Evolutionary conservation across 805 yeast genomes (phyloP).

Genomic region (Millerago galiae): DNA sequence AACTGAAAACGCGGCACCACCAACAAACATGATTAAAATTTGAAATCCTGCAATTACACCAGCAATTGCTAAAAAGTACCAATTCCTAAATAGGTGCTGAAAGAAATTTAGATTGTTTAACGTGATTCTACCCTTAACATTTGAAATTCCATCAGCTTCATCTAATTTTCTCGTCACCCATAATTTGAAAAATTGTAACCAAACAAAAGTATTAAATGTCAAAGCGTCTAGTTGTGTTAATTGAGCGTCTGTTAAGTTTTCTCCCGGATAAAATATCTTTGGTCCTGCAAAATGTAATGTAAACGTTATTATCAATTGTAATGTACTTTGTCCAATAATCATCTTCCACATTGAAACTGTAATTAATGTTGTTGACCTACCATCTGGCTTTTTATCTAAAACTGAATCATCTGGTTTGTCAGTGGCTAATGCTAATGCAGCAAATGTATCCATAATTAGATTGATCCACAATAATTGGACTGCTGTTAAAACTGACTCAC

Average conservation of each 20-base stretch:
- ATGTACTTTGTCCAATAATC: slow-evolving; percentile 81
- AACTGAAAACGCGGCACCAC: slow-evolving; percentile 91
- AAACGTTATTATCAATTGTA: slow-evolving; percentile 78
- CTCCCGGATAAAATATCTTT: slow-evolving; percentile 42
- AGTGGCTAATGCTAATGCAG: slow-evolving; percentile 95
- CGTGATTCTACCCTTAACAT: slow-evolving; percentile 52
- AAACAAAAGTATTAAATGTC: slow-evolving; percentile 94
- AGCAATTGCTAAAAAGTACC: slow-evolving; percentile 72
- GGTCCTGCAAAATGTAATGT: slow-evolving; percentile 75
- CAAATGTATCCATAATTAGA: slow-evolving; percentile 95
- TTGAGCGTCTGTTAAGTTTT: slow-evolving; percentile 34
- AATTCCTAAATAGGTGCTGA: slow-evolving; percentile 74
- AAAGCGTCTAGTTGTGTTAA: slow-evolving; percentile 64
- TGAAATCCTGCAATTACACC: slow-evolving; percentile 77
- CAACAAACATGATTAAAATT: slow-evolving; percentile 88
- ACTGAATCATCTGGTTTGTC: slow-evolving; percentile 89
- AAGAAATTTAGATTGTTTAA: slow-evolving; percentile 71
- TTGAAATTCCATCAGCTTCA: slow-evolving; percentile 66
- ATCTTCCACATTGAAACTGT: slow-evolving; percentile 96
- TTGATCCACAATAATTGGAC: slow-evolving; percentile 97
- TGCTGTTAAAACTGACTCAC: slow-evolving; percentile 87
- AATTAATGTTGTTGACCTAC: slow-evolving; percentile 72
- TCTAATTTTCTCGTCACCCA: slow-evolving; percentile 88
- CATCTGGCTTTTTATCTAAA: slow-evolving; percentile 76
- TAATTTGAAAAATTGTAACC: slow-evolving; percentile 95